Evolutionary conservation across 176 grass and related monocot genomes (phyloP), one percentile per base, ranked within the genome.

Genomic region (Secale cereale): DNA sequence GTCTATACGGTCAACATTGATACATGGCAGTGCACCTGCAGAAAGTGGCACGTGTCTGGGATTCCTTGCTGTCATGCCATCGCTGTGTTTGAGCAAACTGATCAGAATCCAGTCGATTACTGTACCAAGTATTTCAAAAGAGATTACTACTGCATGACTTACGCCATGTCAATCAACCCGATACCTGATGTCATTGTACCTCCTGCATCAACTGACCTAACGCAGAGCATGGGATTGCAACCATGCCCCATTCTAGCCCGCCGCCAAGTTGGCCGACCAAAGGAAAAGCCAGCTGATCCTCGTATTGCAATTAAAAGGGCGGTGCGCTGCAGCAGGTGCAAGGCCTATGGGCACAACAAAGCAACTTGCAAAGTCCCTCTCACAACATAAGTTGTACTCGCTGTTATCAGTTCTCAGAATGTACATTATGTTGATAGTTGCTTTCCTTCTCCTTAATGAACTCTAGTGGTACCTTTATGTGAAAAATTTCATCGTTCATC

Each of bases 281-380:
- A 91, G 77, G 87, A 89, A 88, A 95, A 92, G 83, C 87, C 87
- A 36, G 85, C 78, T 43, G 90, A 95, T 81, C 93, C 93, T 19
- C 83, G 90, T 32, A 92, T 92, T 37, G 74, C 85, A 12, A 91
- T 90, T 36, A 95, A 92, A 80, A 78, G 88, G 43, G 88, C 90
- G 16, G 81, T 90, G 16, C 66, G 87, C 68, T 95, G 93, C 75
- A 90, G 90, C 63, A 85, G 67, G 57, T 95, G 93, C 35, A 89
- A 95, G 79, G 86, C 72, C 59, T 92, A 85, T 73, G 90, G 93
- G 31, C 90, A 95, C 76, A 95, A 95, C 48, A 95, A 95, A 66
- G 81, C 84, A 33, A 95, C 90, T 76, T 92, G 93, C 70, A 90
- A 95, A 78, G 84, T 88, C 33, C 89, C 89, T 84, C 54, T 75